Evolutionary conservation across 2,329 filamentous ascomycete species (phyloP), one percentile per base, ranked within the genome.

Genomic region (Iodosphaeria phyllophila): DNA sequence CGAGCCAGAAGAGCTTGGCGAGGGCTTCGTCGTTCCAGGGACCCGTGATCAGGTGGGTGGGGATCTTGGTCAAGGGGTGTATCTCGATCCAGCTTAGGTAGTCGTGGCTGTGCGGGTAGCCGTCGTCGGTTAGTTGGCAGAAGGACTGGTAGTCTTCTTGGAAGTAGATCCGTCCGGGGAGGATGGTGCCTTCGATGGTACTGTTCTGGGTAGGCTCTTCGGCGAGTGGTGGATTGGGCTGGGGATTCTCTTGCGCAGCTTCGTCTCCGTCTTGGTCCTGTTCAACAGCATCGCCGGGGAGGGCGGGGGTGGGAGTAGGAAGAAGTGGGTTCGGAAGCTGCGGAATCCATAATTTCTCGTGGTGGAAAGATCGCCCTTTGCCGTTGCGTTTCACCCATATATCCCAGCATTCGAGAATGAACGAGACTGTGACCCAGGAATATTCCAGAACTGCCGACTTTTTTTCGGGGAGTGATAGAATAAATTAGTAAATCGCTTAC

Each of bases 361-460:
- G 46, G 23, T 48, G 35, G 27, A 48, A 52, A 30, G 39, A 39
- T 8, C 45, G 41, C 18, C 38, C 35, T 5, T 36, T 42, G 6
- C 47, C 50, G 28, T 53, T 40, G 22, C 37, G 47, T 13, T 52
- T 47, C 22, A 50, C 48, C 56, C 59, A 65, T 3, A 46, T 41
- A 25, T 62, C 50, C 37, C 58, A 53, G 8, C 58, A 59, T 22
- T 54, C 46, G 3, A 61, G 46, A 7, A 65, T 49, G 15, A 60
- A 40, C 17, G 51, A 38, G n/a, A 56, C 41, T n/a, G 42, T 47
- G 5, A 48, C 40, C 58, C 59, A 64, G 1, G 48, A 47, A 17
- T 50, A 48, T 12, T 42, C 42, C 15, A 66, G 39, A 9, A 65
- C 32, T 4, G 43, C 45, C 13, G 51, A 52, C 58, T 63, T 15